Conservation (phyloP, 495 filamentous ascomycete genomes). For the Aspergillus nidulans region DNA sequence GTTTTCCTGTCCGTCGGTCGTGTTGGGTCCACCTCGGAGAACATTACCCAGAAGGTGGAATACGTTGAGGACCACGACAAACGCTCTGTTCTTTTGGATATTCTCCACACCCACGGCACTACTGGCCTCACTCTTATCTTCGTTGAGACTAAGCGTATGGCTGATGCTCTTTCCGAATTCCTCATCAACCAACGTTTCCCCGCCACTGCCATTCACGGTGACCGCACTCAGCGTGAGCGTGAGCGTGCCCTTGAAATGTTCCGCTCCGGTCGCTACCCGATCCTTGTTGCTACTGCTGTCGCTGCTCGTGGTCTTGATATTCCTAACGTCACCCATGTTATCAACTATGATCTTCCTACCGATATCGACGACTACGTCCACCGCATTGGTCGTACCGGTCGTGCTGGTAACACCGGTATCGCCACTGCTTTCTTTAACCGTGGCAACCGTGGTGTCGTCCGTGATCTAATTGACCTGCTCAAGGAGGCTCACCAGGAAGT, state of each 20-base stretch:
- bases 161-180: constrained; percentile 94
- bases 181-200: constrained; percentile 97
- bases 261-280: constrained; percentile 90
- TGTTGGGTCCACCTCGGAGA: constrained; percentile 99
- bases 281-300: constrained; percentile 94
- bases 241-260: constrained; percentile 97
- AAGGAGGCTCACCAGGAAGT: constrained; percentile 99
- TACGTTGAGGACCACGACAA: constrained; percentile 98
- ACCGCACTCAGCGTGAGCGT: constrained; percentile 97
- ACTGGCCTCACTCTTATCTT: constrained; percentile 90
- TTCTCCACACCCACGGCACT: constrained; percentile 88
- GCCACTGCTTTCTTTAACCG: constrained; percentile 99
- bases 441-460: constrained; percentile 94
- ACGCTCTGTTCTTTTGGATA: constrained; percentile 94
- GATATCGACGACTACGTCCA: constrained; percentile 99
- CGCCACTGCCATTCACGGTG: constrained; percentile 97
- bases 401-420: constrained; percentile 98
- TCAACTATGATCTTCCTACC: constrained; percentile 98
- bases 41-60: constrained; percentile 98
- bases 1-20: constrained; percentile 97
- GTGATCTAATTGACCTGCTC: constrained; percentile 89
- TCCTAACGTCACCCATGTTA: constrained; percentile 95
- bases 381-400: constrained; percentile 98
- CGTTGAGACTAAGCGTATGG: constrained; percentile 99
- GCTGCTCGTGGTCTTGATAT: constrained; percentile 96